Evolutionary conservation across 441 rosid species (phyloP), one percentile per base, ranked within the genome.

Genomic region (Euphorbia celastroides): DNA sequence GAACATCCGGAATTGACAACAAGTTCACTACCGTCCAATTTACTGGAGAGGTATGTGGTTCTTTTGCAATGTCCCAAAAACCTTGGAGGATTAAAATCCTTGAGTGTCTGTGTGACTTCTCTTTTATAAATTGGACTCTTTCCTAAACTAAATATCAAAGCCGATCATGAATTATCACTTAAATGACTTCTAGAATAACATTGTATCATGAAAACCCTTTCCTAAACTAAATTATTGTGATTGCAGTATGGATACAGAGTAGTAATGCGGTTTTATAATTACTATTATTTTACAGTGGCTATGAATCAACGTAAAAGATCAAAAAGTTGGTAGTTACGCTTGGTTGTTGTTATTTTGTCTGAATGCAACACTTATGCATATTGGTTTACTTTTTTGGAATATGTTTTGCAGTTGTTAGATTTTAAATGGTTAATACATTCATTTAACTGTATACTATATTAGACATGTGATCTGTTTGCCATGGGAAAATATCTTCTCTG

Each of bases 1-100:
- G 96, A 72, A 92, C 96, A 58, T 89, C 98, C 66, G 98, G 96
- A 58, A 92, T 92, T 32, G 98, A 92, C 79, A 92, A 89, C 83
- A 92, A 92, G 79, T 92, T 77, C 73, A 92, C 98, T 0, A 92
- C 95, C 0, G 96, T 92, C 55, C 96, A 92, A 75, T 92, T 92
- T 78, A 92, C 98, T 3, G 98, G 96, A 68, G 95, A 92, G 95
- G 98, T 89, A 74, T 57, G 70, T n/a, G 60, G 27, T 51, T 27
- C 64, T 42, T 42, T 42, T n/a, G 3, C 22, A 16, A n/a, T 6
- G 5, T 12, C 25, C 55, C n/a, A 3, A 19, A 48, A 50, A 50
- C 25, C 20, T 1, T n/a, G 7, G 55, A 50, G 55, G 7, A 20
- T 50, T 50, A 50, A 17, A 17, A 12, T 48, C 8, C 16, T 48